Base-by-base conservation (phyloP, 164 flowering plant species). In the Cinnamomum chago region DNA sequence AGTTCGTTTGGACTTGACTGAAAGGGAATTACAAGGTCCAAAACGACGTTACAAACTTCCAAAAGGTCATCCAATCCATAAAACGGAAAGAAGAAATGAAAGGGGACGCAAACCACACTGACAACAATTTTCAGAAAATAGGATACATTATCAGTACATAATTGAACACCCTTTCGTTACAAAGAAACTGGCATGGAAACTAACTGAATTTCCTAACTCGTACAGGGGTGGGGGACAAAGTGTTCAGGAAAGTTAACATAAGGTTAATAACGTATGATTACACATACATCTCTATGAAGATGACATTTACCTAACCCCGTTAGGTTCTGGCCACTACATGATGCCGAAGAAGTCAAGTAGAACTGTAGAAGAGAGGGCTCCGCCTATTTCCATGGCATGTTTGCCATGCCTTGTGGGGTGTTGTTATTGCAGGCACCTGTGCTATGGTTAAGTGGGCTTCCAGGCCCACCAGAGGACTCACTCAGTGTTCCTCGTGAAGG, bases 401-500 rank as follows among this genome's bases (percentile, higher is more conserved):
- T 76, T 2, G 83, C 69, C 82, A 89, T 81, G 72, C 81, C 85
- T 58, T 80, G 90, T 0, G 83, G 81, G 77, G 81, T 81, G 75
- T 62, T 85, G 85, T 86, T 90, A 58, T 84, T 86, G 88, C 83
- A 87, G 23, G 85, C 83, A 27, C 87, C 90, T 0, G 85, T 75
- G 81, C 88, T 89, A 66, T 86, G 93, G 83, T 94, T 89, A 68
- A 83, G 85, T 5, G 98, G 98, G 73, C 98, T 94, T 3, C 90
- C 92, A 14, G 90, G 84, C n/a, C 94, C 93, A 60, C 93, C 97
- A 22, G 98, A 94, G 1, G 97, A 94, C 74, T 88, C 97, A 67
- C 95, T 90, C 40, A 84, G 80, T 24, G 92, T 87, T 70, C 97
- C 98, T 5, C 84, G 86, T 2, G 95, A 89, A 1, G 85, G 90